Evolutionary conservation across 441 rosid genomes (phyloP), one percentile per base, ranked within the genome.

Genomic region (Eutrema salsugineum): DNA sequence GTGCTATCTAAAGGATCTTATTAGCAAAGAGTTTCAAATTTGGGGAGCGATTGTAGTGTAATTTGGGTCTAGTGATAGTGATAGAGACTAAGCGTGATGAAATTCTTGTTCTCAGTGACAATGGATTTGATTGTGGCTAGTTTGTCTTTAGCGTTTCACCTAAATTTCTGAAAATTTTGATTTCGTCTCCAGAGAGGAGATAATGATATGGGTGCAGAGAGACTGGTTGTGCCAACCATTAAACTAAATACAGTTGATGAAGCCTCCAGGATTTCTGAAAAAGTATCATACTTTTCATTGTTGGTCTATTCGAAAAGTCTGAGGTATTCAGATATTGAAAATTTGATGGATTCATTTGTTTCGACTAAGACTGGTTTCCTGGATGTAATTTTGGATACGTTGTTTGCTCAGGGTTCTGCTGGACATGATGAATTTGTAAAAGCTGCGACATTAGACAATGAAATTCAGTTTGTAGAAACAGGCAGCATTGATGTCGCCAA

Each of bases 181-280:
- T 48, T 14, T 22, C 58, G 66, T 24, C 4, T 46, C 69, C 80
- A 93, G 97, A 82, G 87, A 86, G 66, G 97, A 87, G 16, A 85
- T 93, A 27, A 87, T 91, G 71, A 85, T 87, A 24, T 93, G 97
- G 97, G 84, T 84, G 47, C 89, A 90, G 82, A 93, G 91, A 87
- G 85, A 88, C 94, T 11, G 94, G 95, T 24, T 24, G 83, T 58
- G 6, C 87, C 96, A 19, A 84, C 87, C 68, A 61, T 83, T 54
- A 86, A 85, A 69, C 55, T 89, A 57, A 80, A 62, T 75, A 76
- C 91, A 2, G 70, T 76, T 64, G 54, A 68, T 53, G 84, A 85
- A 80, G 97, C 96, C 8, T 84, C 83, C 83, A 62, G 70, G 75
- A 22, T 84, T 93, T 67, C 82, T 84, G 44, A 82, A 85, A 70